Base-by-base conservation (phyloP, 495 filamentous ascomycete genomes). In the Aspergillus carlsbadensis region DNA sequence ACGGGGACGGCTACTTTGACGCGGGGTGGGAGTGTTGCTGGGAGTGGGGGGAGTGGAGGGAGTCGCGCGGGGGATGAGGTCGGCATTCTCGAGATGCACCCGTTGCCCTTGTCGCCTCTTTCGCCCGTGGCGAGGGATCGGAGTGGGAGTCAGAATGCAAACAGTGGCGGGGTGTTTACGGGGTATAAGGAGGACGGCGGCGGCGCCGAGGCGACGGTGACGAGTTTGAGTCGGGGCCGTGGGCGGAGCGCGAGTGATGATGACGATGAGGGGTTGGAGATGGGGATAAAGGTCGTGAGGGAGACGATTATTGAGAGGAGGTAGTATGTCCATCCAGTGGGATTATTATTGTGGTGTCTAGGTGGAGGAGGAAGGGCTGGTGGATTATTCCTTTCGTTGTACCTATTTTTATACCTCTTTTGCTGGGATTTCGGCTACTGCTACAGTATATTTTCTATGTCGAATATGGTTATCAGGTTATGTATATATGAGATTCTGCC, bases 251-350 rank as follows among this genome's bases (percentile, higher is more conserved):
- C 20, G 13, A 49, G 43, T 51, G 37, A 6, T 15, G 39, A 4
- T 31, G 26, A 43, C 18, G n/a, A 31, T 31, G 40, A 53, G 46
- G 10, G 44, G 37, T 33, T 10, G 34, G 34, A 36, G 37, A 39
- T 44, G 48, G 56, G 63, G 39, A 61, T 65, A 36, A 59, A 59
- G 44, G 63, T 62, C 3, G 63, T 65, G 1, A 48, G 31, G 20
- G 63, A 65, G 63, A 59, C 54, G 44, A 59, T 65, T 52, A 39
- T 65, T 41, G 18, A 52, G 52, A 39, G 58, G 47, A 20, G 44
- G 50, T 45, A 21, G 21, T 43, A 10, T n/a, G n/a, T n/a, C n/a
- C n/a, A n/a, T n/a, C n/a, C n/a, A n/a, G n/a, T n/a, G n/a, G n/a
- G n/a, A n/a, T n/a, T n/a, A n/a, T n/a, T n/a, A n/a, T n/a, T n/a